Conservation (phyloP, 345 rosid species). For the Carallia brachiata region DNA sequence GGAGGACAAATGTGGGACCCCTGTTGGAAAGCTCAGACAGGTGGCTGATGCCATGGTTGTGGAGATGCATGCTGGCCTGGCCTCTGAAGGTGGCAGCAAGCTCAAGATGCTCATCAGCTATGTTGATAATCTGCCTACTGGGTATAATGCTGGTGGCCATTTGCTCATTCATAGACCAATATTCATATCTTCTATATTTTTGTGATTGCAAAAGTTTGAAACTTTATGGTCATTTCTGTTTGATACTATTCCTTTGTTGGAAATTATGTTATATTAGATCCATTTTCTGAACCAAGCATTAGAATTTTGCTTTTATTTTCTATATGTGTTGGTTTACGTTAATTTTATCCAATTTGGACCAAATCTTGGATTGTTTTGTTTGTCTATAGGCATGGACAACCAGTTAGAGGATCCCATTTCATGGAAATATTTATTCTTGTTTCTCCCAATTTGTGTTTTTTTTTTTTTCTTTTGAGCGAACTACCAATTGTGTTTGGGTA, state of each 20-base stretch:
- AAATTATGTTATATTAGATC: too few relatives aligned
- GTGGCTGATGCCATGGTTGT: slow-evolving; percentile 96
- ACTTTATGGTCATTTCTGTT: too few relatives aligned
- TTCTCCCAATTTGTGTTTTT: not conserved
- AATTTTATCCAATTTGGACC: too few relatives aligned
- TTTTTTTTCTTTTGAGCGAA: too few relatives aligned
- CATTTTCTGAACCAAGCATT: too few relatives aligned
- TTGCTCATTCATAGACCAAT: not conserved
- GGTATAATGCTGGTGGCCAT: slow-evolving; percentile 36
- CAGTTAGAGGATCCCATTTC: too few relatives aligned
- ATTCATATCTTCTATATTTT: not conserved
- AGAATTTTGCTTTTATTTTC: too few relatives aligned
- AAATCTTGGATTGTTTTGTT: too few relatives aligned
- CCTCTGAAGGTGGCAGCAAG: slow-evolving; percentile 93
- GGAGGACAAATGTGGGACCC: slow-evolving; percentile 74
- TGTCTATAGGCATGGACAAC: too few relatives aligned
- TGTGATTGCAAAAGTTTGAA: not conserved
- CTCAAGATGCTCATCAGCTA: slow-evolving; percentile 96
- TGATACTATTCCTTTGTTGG: too few relatives aligned
- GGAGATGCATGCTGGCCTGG: slow-evolving; percentile 99
- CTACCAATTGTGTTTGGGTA: not conserved
- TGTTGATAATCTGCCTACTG: slow-evolving; percentile 90
- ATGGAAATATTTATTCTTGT: too few relatives aligned
- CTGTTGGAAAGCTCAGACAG: slow-evolving; percentile 56
- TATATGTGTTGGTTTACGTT: too few relatives aligned